Evolutionary conservation across 2,329 filamentous ascomycete genomes (phyloP).

Genomic region (Apiospora phragmitis): DNA sequence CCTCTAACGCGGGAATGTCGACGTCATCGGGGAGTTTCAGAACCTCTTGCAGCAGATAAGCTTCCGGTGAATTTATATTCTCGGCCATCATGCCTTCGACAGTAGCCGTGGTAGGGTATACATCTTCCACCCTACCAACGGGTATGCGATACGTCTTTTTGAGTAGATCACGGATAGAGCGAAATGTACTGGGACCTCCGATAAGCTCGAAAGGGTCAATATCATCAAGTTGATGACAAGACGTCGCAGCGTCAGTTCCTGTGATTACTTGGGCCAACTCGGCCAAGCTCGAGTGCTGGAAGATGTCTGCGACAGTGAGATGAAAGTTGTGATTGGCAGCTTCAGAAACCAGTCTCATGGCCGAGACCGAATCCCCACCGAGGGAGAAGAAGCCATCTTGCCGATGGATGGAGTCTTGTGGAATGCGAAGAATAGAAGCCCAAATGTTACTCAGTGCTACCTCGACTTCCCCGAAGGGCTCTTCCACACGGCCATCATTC

Average conservation of each 20-base stretch:
- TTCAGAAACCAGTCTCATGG: background rate
- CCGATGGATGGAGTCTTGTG: constrained; percentile 1
- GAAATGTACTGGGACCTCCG: constrained; percentile 10
- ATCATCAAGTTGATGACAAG: background rate
- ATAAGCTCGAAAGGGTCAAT: constrained; percentile 13
- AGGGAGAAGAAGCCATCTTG: constrained; percentile 19
- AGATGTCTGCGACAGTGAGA: constrained; percentile 13
- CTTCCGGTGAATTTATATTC: background rate
- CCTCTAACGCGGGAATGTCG: background rate
- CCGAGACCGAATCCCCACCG: constrained; percentile 20
- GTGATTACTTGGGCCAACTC: constrained; percentile 10
- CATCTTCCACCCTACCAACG: constrained; percentile 9
- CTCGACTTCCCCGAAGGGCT: constrained; percentile 7
- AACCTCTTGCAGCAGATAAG: constrained; percentile 3
- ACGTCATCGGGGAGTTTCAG: background rate
- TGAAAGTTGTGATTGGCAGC: background rate
- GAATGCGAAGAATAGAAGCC: constrained; percentile 9
- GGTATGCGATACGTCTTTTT: constrained; percentile 5
- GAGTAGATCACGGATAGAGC: constrained; percentile 11
- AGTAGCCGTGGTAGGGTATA: background rate
- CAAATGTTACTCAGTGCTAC: constrained; percentile 9
- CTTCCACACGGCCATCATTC: background rate
- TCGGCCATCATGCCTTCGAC: background rate
- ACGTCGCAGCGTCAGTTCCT: background rate
- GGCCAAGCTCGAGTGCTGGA: constrained; percentile 6